phyloP scores from a whole-genome alignment of 495 filamentous ascomycete species.

The Hypoxylon fragiforme region DNA sequence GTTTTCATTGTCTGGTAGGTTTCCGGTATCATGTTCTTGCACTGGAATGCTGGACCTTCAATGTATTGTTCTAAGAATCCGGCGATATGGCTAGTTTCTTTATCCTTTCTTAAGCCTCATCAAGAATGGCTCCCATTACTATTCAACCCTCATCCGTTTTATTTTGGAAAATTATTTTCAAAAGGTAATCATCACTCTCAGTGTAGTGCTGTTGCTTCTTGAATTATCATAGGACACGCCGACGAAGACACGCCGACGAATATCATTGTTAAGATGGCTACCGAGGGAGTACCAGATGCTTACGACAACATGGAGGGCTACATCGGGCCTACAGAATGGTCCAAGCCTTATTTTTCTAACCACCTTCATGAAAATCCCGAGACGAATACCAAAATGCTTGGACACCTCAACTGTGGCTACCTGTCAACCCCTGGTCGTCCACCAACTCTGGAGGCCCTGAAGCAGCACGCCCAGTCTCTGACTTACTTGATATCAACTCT shows the following conservation, averaged over 20 bases:
- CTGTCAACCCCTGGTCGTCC: constrained; percentile 49
- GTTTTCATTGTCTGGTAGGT: constrained; percentile 27
- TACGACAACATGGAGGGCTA: constrained; percentile 34
- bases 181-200: constrained; percentile 3
- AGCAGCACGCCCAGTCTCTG: constrained; percentile 59
- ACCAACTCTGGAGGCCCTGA: constrained; percentile 55
- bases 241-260: constrained; percentile 9
- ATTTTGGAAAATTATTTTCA: neutral
- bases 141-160: neutral
- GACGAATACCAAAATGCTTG: constrained; percentile 35
- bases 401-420: constrained; percentile 55
- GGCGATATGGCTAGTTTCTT: constrained; percentile 13
- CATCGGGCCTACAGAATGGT: constrained; percentile 30
- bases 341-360: constrained; percentile 38
- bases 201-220: neutral
- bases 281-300: constrained; percentile 17
- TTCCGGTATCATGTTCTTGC: neutral
- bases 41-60: constrained; percentile 26
- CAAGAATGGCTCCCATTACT: constrained; percentile 23
- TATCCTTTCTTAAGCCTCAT: constrained; percentile 28
- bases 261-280: constrained; percentile 14
- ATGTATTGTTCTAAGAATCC: constrained; percentile 27
- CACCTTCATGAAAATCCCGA: constrained; percentile 34
- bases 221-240: neutral
- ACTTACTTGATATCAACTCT: constrained; percentile 52